Base-by-base conservation (phyloP, 2,329 filamentous ascomycete genomes). In the Colletotrichum limetticola region DNA sequence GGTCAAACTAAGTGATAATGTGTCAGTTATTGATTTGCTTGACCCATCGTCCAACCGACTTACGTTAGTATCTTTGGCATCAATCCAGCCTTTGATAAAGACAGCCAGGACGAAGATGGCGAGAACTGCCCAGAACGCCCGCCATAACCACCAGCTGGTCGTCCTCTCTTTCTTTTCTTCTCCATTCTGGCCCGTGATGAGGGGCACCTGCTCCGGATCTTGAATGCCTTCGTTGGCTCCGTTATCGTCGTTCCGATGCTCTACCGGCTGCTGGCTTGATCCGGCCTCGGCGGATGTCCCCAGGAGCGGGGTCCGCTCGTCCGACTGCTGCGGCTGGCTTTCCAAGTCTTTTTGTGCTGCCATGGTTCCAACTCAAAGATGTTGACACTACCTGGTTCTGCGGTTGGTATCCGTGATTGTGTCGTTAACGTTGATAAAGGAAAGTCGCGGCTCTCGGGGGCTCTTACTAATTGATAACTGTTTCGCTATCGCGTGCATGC, bases 71-170 rank as follows among this genome's bases (percentile, higher is more conserved):
- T 85, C 83, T 26, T 79, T 77, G 12, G 82, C 82, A 72, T 86
- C 84, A n/a, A 85, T 75, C 85, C 84, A 86, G 5, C 84, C 84
- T 72, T 85, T 86, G 56, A 86, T 79, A 65, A 86, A 86, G 19
- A 85, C 68, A 1, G 74, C 80, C 16, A 84, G 74, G 16, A 84
- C 60, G 1, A 83, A 52, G 1, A 77, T 76, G 1, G 71, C 80
- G 7, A 81, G 22, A 16, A 85, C 35, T n/a, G 74, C 26, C 83
- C 82, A 84, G 60, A 84, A 79, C 22, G 76, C 70, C 52, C 81
- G 77, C 84, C 83, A 84, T 22, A 79, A 57, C 74, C 76, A 82
- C 80, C 80, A 82, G 55, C 78, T 74, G 4, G 71, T 63, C 37
- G 67, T 74, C 22, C 71, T 49, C 52, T 72, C 19, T 4, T 30